These are phyloP conservation scores for Carex cristatella DNA, from an alignment of 176 grass and related monocot genomes.

Conservation along the genomic window DNA sequence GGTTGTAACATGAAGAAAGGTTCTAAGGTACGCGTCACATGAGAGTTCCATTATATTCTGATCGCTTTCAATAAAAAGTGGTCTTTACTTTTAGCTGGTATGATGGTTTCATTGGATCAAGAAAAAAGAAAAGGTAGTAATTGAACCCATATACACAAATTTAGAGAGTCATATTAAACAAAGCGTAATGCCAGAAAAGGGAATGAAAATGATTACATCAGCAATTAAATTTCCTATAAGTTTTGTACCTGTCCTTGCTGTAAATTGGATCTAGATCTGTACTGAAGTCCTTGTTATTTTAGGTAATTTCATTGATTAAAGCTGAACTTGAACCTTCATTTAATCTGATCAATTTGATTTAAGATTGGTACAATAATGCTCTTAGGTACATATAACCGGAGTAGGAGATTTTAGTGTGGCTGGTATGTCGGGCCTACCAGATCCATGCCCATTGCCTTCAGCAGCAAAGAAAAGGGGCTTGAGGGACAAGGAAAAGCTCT, in stretches of 20 bases:
- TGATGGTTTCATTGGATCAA: neutral
- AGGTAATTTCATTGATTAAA: neutral
- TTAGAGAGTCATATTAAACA: neutral
- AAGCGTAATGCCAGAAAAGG: neutral
- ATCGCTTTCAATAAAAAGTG: neutral
- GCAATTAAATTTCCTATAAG: neutral
- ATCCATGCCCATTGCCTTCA: constrained; percentile 95
- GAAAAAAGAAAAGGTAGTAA: neutral
- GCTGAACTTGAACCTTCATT: neutral
- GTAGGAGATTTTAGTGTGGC: constrained; percentile 84
- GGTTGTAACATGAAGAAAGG: constrained; percentile 97
- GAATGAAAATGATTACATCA: neutral
- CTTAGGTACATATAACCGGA: constrained; percentile 88
- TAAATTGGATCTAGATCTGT: neutral
- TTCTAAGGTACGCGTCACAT: constrained; percentile 52
- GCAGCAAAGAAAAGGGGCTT: constrained; percentile 91
- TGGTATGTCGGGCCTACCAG: constrained; percentile 69
- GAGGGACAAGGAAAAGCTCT: constrained; percentile 91
- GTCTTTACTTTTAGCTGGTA: neutral
- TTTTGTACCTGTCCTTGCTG: neutral
- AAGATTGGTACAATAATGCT: neutral
- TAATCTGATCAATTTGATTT: constrained; percentile 6
- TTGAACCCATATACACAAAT: neutral
- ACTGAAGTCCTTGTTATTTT: neutral
- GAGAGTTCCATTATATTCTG: constrained; percentile 17